phyloP scores from a whole-genome alignment of 345 rosid genomes.

The Eucalyptus marginata region DNA sequence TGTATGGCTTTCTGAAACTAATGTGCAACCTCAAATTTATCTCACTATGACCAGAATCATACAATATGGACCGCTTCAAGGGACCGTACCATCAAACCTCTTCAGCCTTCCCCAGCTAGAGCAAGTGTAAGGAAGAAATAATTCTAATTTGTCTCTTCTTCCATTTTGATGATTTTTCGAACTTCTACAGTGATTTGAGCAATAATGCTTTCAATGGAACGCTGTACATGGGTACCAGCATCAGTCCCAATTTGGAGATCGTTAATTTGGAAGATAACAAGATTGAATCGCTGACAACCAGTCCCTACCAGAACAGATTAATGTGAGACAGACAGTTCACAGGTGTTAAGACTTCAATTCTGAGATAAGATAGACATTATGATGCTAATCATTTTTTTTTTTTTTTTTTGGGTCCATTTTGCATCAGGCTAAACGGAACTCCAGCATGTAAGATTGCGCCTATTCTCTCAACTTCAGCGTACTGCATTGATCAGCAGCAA shows the following conservation, averaged over 20 bases:
- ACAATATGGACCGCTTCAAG: not conserved
- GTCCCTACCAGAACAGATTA: conserved; percentile 30
- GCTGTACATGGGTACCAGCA: conserved; percentile 5
- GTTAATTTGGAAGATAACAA: conserved; percentile 17
- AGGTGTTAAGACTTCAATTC: not conserved
- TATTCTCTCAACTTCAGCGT: not conserved
- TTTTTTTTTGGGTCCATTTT: not conserved
- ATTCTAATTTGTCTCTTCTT: not conserved
- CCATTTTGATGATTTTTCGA: not conserved
- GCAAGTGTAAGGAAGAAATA: not conserved
- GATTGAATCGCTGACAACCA: not conserved
- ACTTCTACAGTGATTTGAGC: conserved; percentile 2
- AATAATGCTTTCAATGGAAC: conserved; percentile 21
- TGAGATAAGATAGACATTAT: not conserved
- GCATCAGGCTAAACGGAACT: conserved; percentile 65
- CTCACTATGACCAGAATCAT: not conserved
- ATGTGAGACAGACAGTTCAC: conserved; percentile 19
- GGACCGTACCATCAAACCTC: not conserved
- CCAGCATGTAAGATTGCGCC: conserved; percentile 63
- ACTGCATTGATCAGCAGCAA: not conserved
- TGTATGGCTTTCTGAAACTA: not conserved
- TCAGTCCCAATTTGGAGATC: not conserved
- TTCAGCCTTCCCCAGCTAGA: not conserved
- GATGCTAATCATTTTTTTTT: not conserved
- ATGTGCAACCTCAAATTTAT: not conserved